Base-by-base conservation (phyloP, 2,329 filamentous ascomycete species). In the Clathrospora elynae region DNA sequence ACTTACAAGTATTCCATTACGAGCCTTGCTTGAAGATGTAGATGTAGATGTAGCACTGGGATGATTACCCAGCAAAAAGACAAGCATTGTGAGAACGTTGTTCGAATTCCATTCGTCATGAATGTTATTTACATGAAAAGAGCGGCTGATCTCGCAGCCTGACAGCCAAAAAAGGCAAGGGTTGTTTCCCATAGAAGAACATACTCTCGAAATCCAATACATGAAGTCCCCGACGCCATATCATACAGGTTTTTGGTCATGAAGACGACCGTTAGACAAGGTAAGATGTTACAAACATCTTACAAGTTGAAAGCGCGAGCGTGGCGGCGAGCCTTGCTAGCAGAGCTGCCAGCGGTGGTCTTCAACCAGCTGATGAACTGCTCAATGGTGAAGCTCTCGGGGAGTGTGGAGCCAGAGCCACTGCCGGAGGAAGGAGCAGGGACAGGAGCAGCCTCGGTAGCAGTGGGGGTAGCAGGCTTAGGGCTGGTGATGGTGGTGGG, bases 301-400 rank as follows among this genome's bases (percentile, higher is more conserved):
- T 74, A 77, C 23, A 62, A 54, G 37, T 46, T 34, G 19, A 68
- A 72, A 17, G 70, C 45, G 24, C 74, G 75, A 13, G 61, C 68
- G 52, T 65, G 75, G 37, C 60, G 61, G 49, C 55, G 51, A 36
- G 53, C 51, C 41, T 57, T 53, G 35, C 51, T 46, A 25, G 51
- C 53, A 31, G 49, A 50, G 34, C 41, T 36, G 45, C 59, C 52
- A 14, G 57, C 51, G 40, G 51, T 53, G 25, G 45, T 26, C 59
- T 61, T 55, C 47, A 64, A 53, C 61, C 60, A 65, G 31, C 48
- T 46, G 44, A 62, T 61, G 61, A 62, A 64, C 54, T 62, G 51
- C 17, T 48, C 35, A 29, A 63, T 55, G 46, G 59, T 64, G 55
- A 63, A 63, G 48, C 48, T 52, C 55, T 61, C 55, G 16, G 59